Conservation (phyloP, 495 filamentous ascomycete species). For the Daldinia bambusicola region DNA sequence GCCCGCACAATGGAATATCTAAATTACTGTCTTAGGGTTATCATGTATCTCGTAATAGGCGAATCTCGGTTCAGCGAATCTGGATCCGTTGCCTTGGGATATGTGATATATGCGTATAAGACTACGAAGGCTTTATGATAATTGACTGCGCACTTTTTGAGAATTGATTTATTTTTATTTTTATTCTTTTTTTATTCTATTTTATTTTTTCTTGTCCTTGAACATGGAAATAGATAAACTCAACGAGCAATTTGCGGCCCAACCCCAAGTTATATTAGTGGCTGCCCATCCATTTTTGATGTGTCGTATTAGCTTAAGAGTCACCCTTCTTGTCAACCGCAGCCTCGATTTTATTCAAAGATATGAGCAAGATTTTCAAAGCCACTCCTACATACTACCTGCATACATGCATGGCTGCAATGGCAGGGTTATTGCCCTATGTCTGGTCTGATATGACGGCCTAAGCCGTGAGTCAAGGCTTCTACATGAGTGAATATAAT, state of each 20-base stretch:
- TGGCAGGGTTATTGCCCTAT: neutral
- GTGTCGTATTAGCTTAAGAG: constrained; percentile 23
- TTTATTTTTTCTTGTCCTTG: neutral
- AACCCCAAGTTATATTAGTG: neutral
- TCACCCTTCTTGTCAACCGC: constrained; percentile 12
- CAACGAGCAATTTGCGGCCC: constrained; percentile 3
- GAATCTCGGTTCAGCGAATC: constrained; percentile 45
- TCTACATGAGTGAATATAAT: constrained; percentile 5
- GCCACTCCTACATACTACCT: neutral
- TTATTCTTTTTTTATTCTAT: neutral
- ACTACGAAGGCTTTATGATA: constrained; percentile 22
- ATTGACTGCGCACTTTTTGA: constrained; percentile 4
- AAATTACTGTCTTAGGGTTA: constrained; percentile 25
- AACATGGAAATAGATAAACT: neutral
- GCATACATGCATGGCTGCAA: constrained; percentile 15
- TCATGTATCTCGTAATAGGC: constrained; percentile 30
- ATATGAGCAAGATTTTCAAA: constrained; percentile 1
- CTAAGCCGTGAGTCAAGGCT: constrained; percentile 18
- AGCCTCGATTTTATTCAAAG: constrained; percentile 7
- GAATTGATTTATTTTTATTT: neutral
- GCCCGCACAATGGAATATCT: constrained; percentile 22
- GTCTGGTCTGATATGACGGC: constrained; percentile 17
- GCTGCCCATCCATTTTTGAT: constrained; percentile 9
- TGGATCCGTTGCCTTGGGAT: constrained; percentile 37
- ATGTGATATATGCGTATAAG: constrained; percentile 16